phyloP scores from a whole-genome alignment of 2,329 filamentous ascomycete species.

The Rachicladosporium sp. region DNA sequence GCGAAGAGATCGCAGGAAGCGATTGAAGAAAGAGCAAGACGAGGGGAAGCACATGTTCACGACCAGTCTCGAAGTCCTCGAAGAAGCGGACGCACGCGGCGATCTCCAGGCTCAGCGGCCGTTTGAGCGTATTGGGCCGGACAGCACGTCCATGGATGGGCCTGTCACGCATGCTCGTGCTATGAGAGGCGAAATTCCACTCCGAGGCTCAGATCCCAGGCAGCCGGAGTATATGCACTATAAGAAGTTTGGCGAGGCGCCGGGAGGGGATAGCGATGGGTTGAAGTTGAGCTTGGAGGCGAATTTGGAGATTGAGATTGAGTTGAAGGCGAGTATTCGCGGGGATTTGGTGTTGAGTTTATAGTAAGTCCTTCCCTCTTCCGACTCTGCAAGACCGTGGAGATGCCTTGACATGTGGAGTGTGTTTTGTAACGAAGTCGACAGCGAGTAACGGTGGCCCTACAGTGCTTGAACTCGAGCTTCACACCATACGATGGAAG shows the following conservation, averaged over 20 bases:
- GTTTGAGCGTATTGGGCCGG: conserved; percentile 44
- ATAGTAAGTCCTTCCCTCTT: conserved; percentile 44
- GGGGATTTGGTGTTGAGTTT: conserved; percentile 71
- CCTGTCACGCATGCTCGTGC: conserved; percentile 43
- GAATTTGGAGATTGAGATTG: conserved; percentile 73
- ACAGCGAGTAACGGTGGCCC: too few species aligned
- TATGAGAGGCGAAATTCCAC: conserved; percentile 42
- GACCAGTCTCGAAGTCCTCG: conserved; percentile 34
- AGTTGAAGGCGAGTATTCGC: conserved; percentile 73
- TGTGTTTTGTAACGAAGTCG: too few species aligned
- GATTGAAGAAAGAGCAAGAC: conserved; percentile 31
- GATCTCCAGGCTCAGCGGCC: conserved; percentile 37
- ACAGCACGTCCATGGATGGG: conserved; percentile 44
- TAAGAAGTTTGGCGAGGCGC: conserved; percentile 1
- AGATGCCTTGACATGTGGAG: too few species aligned
- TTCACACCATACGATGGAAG: too few species aligned
- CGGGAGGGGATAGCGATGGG: conserved; percentile 43
- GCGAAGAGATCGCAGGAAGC: conserved; percentile 34
- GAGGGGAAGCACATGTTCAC: conserved; percentile 43
- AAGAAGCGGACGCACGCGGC: conserved; percentile 39
- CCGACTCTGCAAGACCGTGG: background rate
- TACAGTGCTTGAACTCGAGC: too few species aligned
- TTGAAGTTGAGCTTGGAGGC: conserved; percentile 61
- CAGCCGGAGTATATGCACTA: conserved; percentile 30
- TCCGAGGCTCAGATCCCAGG: conserved; percentile 39